A percentile compares a stretch with the other conserved stretches of the same genome.
These are phyloP conservation scores for Podila clonocystis DNA, from an alignment of 192 early-diverging fungal genomes.

Conservation along the genomic window DNA sequence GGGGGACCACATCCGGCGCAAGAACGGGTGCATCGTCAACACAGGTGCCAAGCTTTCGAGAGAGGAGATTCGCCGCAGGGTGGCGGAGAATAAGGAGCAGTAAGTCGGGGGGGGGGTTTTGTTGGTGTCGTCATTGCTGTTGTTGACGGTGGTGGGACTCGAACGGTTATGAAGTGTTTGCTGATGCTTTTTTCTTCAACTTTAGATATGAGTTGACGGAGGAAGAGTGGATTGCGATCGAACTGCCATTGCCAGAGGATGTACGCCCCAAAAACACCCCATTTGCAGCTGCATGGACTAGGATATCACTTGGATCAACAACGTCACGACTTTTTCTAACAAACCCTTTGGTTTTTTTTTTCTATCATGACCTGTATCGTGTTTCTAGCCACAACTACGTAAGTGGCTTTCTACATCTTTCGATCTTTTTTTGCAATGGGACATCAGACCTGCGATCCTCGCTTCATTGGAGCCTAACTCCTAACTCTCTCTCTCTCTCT, in stretches of 20 bases:
- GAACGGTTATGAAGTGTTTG: neutral
- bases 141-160: neutral
- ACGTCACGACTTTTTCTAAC: neutral
- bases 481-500: constrained; percentile 6
- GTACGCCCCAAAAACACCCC: constrained; percentile 59
- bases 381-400: constrained; percentile 26
- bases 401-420: neutral
- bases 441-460: neutral
- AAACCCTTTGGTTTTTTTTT: neutral
- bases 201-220: constrained; percentile 75
- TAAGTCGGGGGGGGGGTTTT: too few relatives aligned
- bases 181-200: neutral
- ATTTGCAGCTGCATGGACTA: too few relatives aligned
- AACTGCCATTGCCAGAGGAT: constrained; percentile 76
- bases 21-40: constrained; percentile 96
- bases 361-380: neutral
- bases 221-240: constrained; percentile 76
- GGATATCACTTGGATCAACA: neutral
- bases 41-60: constrained; percentile 81
- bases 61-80: constrained; percentile 76
- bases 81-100: constrained; percentile 79
- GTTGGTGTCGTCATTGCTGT: too few relatives aligned
- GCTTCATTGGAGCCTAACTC: neutral
- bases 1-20: constrained; percentile 86
- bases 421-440: neutral